Conservation (phyloP, 495 filamentous ascomycete genomes). For the Trypethelium eluteriae region DNA sequence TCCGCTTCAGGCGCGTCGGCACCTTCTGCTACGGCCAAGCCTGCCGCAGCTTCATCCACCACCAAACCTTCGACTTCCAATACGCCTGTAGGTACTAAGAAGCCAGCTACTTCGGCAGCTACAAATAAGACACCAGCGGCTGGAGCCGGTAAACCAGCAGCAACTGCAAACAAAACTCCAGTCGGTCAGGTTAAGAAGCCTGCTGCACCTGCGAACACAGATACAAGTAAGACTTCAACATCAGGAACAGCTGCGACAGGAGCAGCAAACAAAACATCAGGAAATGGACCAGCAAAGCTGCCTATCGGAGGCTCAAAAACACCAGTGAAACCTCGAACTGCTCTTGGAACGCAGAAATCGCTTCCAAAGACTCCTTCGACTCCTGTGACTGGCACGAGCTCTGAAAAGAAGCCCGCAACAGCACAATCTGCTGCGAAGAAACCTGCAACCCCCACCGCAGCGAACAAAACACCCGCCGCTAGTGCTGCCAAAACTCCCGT, state of each 20-base stretch:
- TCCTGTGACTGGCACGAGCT: background rate
- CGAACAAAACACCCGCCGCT: constrained; percentile 10
- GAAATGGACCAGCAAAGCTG: constrained; percentile 8
- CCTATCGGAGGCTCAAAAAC: constrained; percentile 5
- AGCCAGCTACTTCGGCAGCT: constrained; percentile 12
- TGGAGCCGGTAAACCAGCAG: background rate
- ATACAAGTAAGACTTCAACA: background rate
- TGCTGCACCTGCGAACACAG: background rate
- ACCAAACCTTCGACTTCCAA: constrained; percentile 5
- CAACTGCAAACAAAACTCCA: constrained; percentile 10
- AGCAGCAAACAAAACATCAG: constrained; percentile 2
- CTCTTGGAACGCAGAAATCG: constrained; percentile 11
- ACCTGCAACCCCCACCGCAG: constrained; percentile 5
- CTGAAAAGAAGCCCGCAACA: background rate
- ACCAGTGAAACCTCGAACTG: constrained; percentile 9
- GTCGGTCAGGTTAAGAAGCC: background rate
- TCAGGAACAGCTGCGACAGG: background rate
- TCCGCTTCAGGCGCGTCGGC: constrained; percentile 14
- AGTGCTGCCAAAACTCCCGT: constrained; percentile 7
- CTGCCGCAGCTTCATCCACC: constrained; percentile 11
- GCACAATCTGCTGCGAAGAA: constrained; percentile 8
- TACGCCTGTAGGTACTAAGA: constrained; percentile 15
- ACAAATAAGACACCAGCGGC: constrained; percentile 2
- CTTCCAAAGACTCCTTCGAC: background rate
- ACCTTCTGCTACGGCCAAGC: background rate